A percentile compares a stretch with the other conserved stretches of the same genome.
Evolutionary conservation across 192 early-diverging fungal species (phyloP).

Genomic region (Lunasporangiospora selenospora): DNA sequence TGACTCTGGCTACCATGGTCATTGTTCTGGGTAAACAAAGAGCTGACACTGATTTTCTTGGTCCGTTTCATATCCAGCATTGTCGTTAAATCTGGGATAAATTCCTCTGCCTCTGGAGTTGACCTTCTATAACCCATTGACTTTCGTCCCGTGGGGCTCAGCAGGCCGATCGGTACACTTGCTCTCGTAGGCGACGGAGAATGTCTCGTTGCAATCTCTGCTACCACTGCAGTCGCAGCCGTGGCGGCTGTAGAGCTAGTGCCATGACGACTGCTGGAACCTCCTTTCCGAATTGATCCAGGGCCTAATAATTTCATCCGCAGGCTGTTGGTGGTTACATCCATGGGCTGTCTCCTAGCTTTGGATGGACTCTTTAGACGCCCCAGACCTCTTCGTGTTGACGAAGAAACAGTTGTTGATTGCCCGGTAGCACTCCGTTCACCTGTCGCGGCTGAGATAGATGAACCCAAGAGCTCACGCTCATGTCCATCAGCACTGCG

Average conservation of each 20-base stretch:
- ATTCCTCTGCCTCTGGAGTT: background rate
- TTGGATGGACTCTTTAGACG: conserved; percentile 30
- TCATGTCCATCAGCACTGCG: conserved; percentile 16
- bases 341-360: conserved; percentile 20
- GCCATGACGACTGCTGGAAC: too few relatives aligned
- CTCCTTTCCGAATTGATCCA: conserved; percentile 12
- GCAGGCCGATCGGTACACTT: conserved; percentile 2
- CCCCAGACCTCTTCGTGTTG: conserved; percentile 14
- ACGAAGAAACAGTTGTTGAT: too few relatives aligned
- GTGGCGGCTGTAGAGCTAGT: too few relatives aligned
- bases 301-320: conserved; percentile 24
- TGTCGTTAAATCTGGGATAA: conserved; percentile 11
- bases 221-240: too few relatives aligned
- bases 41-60: too few relatives aligned
- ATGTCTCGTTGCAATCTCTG: background rate
- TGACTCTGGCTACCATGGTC: background rate
- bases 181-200: too few relatives aligned
- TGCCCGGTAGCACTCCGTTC: background rate
- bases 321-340: conserved; percentile 32
- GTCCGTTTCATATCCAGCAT: conserved; percentile 16
- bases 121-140: background rate
- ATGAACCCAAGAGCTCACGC: too few relatives aligned
- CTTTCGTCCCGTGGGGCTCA: conserved; percentile 7
- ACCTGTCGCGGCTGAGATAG: background rate
- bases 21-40: conserved; percentile 8